Evolutionary conservation across 441 rosid genomes (phyloP), one percentile per base, ranked within the genome.

Genomic region (Euphorbia schlechtendalii): DNA sequence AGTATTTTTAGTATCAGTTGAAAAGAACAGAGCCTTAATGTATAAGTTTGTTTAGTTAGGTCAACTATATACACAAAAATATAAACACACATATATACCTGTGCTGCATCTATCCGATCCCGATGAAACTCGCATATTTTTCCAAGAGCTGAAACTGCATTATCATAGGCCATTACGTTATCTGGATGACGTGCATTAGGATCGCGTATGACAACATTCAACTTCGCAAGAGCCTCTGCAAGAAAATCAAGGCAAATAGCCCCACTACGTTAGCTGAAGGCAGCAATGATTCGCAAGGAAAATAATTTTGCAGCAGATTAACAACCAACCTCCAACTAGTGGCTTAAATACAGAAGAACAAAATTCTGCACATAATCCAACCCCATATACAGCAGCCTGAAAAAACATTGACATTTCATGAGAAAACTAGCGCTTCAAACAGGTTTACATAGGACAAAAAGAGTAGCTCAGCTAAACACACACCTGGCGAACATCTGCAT

Each of bases 381-480:
- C 88, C 65, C 99, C 99, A 71, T 92, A 95, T 18, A 89, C 98
- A 11, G 99, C 99, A 45, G 99, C 99, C 98, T 92, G 88, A n/a
- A 32, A 55, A 68, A 49, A 34, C 0, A 28, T 18, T 11, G 27
- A 14, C 66, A 55, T 21, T 27, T 21, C 20, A 28, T 30, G 22
- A 24, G 48, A 54, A 55, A 51, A 51, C 48, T 41, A 15, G 18
- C 4, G 24, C 59, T 63, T 30, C 28, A 9, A 24, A 34, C 25
- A 32, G 38, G 48, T 18, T 21, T n/a, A n/a, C n/a, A n/a, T 25
- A 63, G 68, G 14, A 6, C 5, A 22, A 34, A 43, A 36, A 5
- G 17, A 48, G 36, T 48, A 8, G 45, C 45, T 40, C n/a, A n/a
- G 4, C 28, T 14, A 24, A 54, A 32, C 14, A 59, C 76, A 68